A percentile compares a stretch with the other conserved stretches of the same genome.
Evolutionary conservation across 2,329 filamentous ascomycete genomes (phyloP).

Genomic region (Rutstroemia sp.): DNA sequence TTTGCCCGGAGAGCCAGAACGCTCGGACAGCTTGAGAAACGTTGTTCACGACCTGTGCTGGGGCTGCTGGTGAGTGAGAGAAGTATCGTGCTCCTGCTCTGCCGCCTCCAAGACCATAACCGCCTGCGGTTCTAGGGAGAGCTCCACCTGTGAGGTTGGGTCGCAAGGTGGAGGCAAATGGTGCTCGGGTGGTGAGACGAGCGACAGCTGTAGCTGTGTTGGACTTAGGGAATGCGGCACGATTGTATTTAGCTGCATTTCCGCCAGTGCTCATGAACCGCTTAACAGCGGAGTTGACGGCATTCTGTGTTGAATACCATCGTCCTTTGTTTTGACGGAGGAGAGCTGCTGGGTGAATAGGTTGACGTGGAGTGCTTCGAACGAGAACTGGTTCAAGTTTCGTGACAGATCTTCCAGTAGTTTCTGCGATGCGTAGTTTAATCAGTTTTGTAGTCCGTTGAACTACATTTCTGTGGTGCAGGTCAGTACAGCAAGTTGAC

Average conservation of each 20-base stretch:
- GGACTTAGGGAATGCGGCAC: slow-evolving; percentile 47
- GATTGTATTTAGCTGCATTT: slow-evolving; percentile 37
- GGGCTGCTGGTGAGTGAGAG: slow-evolving; percentile 76
- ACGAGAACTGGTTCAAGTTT: slow-evolving; percentile 53
- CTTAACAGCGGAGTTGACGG: slow-evolving; percentile 44
- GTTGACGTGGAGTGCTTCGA: slow-evolving; percentile 48
- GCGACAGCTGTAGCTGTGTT: slow-evolving; percentile 47
- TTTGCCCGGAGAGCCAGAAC: slow-evolving; percentile 86
- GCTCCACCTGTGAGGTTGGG: slow-evolving; percentile 89
- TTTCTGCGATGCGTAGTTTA: slow-evolving; percentile 36
- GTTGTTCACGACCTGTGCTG: slow-evolving; percentile 87
- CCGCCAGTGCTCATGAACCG: slow-evolving; percentile 30
- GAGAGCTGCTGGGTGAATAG: slow-evolving; percentile 47
- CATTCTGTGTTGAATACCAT: slow-evolving; percentile 51
- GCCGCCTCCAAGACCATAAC: slow-evolving; percentile 71
- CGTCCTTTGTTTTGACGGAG: slow-evolving; percentile 58
- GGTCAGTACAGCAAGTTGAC: slow-evolving; percentile 14
- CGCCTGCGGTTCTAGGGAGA: slow-evolving; percentile 76
- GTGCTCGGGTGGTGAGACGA: slow-evolving; percentile 65
- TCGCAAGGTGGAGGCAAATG: slow-evolving; percentile 81
- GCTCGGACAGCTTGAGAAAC: slow-evolving; percentile 90
- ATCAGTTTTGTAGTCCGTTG: slow-evolving; percentile 39
- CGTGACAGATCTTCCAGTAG: slow-evolving; percentile 33
- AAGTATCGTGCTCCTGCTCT: slow-evolving; percentile 75
- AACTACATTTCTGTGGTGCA: slow-evolving; percentile 36